Percentiles rank a stretch among this genome's conserved stretches.
Conservation (phyloP, 768 basidiomycete genomes). For the Amanita muscaria region DNA sequence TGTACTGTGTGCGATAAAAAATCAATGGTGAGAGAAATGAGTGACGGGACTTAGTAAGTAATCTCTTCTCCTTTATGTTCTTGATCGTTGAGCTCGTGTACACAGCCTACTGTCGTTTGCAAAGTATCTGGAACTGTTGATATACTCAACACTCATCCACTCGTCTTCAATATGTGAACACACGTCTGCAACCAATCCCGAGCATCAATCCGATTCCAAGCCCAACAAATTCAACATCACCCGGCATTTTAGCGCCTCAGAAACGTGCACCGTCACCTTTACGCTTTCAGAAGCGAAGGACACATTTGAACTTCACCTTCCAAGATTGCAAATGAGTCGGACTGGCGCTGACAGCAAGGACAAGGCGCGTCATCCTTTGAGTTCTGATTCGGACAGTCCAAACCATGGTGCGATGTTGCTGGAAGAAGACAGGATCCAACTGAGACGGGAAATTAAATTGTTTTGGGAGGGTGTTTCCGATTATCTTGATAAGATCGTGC, state of each 20-base stretch:
- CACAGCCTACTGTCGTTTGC: slow-evolving; percentile 44
- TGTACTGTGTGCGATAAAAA: slow-evolving; percentile 39
- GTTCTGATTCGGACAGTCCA: neutral
- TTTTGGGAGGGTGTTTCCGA: slow-evolving; percentile 64
- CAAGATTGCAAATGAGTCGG: slow-evolving; percentile 47
- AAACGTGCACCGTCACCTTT: slow-evolving; percentile 31
- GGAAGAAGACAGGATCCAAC: slow-evolving; percentile 35
- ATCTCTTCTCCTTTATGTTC: neutral
- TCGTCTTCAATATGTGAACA: slow-evolving; percentile 39
- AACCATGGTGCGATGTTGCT: slow-evolving; percentile 11
- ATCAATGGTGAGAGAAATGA: slow-evolving; percentile 28
- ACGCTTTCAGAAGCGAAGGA: slow-evolving; percentile 39
- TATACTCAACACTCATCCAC: slow-evolving; percentile 35
- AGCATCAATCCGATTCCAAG: slow-evolving; percentile 17
- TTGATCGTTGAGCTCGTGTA: neutral
- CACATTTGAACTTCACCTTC: slow-evolving; percentile 54
- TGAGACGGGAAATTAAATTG: slow-evolving; percentile 50
- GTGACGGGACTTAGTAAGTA: slow-evolving; percentile 45
- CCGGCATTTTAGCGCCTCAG: slow-evolving; percentile 28
- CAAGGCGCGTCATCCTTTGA: slow-evolving; percentile 6
- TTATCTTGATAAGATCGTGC: slow-evolving; percentile 51
- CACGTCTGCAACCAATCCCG: slow-evolving; percentile 21
- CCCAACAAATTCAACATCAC: slow-evolving; percentile 31
- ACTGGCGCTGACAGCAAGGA: slow-evolving; percentile 12
- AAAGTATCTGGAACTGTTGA: slow-evolving; percentile 47